Conservation (phyloP, 1,284 basidiomycete species). For the Moniliophthora roreri region DNA sequence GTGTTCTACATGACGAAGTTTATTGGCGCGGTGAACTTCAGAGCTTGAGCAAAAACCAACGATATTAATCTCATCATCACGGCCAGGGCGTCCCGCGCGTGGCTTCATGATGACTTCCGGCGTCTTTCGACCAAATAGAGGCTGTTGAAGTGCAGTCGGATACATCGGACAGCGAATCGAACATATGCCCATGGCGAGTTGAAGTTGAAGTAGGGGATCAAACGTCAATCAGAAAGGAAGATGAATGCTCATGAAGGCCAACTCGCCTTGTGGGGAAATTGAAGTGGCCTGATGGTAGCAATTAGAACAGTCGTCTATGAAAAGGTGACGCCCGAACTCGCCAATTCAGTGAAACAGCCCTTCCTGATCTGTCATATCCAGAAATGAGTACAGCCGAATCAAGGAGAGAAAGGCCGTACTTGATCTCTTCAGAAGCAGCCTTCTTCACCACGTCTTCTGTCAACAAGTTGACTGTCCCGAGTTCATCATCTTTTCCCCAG, state of each 20-base stretch:
- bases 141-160: constrained; percentile 33
- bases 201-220: too few relatives aligned
- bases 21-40: too few relatives aligned
- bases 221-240: not conserved
- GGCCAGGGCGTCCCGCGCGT: constrained; percentile 27
- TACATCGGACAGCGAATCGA: too few relatives aligned
- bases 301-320: not conserved
- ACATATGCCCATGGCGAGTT: too few relatives aligned
- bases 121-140: constrained; percentile 52
- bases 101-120: constrained; percentile 49
- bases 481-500: constrained; percentile 69
- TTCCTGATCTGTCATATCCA: constrained; percentile 44
- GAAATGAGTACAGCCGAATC: not conserved
- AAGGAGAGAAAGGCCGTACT: constrained; percentile 33
- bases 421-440: constrained; percentile 64
- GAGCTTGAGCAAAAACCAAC: constrained; percentile 34
- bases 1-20: constrained; percentile 54
- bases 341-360: constrained; percentile 63
- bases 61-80: constrained; percentile 66
- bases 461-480: constrained; percentile 71
- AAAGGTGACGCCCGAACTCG: constrained; percentile 26
- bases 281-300: constrained; percentile 52
- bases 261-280: constrained; percentile 61
- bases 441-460: constrained; percentile 62
- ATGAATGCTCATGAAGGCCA: constrained; percentile 5